Conservation (phyloP, 1,139 yeast genomes). For the Yamadazyma conglobata region DNA sequence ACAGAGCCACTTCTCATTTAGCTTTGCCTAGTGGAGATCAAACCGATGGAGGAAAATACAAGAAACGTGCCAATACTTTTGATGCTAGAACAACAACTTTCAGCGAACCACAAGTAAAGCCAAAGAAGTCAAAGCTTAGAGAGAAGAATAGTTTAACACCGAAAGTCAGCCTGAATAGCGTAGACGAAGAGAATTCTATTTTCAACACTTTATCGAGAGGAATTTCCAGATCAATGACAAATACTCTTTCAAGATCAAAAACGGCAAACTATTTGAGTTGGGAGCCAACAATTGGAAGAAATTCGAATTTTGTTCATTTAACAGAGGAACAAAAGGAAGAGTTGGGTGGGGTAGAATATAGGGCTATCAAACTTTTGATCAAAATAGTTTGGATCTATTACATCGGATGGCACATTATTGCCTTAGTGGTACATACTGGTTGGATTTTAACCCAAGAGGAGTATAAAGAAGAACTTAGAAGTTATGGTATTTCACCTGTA, state of each 20-base stretch:
- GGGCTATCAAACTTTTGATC: slow-evolving; percentile 77
- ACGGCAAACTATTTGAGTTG: slow-evolving; percentile 75
- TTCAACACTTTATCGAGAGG: slow-evolving; percentile 10
- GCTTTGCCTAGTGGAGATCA: slow-evolving; percentile 33
- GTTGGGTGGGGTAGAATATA: slow-evolving; percentile 94
- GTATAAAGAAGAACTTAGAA: slow-evolving; percentile 43
- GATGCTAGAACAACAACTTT: slow-evolving; percentile 22
- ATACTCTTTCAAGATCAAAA: slow-evolving; percentile 28
- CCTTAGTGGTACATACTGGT: slow-evolving; percentile 56
- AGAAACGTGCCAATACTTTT: slow-evolving; percentile 45
- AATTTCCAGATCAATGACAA: slow-evolving; percentile 10
- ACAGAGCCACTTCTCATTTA: slow-evolving; percentile 33
- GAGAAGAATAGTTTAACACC: slow-evolving; percentile 7
- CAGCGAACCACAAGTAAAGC: slow-evolving; percentile 10
- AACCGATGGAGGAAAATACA: slow-evolving; percentile 30
- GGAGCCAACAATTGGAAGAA: slow-evolving; percentile 92
- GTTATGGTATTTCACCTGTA: slow-evolving; percentile 61
- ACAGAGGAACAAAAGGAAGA: slow-evolving; percentile 87
- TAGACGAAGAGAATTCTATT: slow-evolving; percentile 14
- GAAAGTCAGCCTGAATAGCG: slow-evolving; percentile 10
- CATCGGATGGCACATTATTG: slow-evolving; percentile 68
- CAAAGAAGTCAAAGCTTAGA: slow-evolving; percentile 14
- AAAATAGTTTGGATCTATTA: slow-evolving; percentile 65
- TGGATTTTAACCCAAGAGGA: slow-evolving; percentile 52
- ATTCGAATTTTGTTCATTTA: slow-evolving; percentile 83